phyloP scores from a whole-genome alignment of 805 yeast genomes.

The Priceomyces melissophilus region DNA sequence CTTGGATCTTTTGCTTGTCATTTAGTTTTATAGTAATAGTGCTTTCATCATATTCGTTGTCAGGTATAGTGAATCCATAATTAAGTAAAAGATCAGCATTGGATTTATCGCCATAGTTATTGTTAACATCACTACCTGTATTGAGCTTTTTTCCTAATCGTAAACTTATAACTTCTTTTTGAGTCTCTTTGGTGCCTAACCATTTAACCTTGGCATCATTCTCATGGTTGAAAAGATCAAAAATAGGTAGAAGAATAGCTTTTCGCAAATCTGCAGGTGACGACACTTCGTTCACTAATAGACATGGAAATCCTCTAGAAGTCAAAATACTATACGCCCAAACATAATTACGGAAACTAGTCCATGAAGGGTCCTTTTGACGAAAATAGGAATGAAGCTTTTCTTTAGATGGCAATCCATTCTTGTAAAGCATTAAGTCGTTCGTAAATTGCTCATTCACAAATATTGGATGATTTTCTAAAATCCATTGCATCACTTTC shows the following conservation, averaged over 20 bases:
- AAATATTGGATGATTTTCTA: neutral
- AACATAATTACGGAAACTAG: constrained; percentile 6
- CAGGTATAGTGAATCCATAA: constrained; percentile 7
- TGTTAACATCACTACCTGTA: constrained; percentile 4
- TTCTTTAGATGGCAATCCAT: neutral
- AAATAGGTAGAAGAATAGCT: constrained; percentile 5
- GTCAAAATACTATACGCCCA: constrained; percentile 8
- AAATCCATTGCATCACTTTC: neutral
- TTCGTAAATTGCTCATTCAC: neutral
- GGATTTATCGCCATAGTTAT: constrained; percentile 8
- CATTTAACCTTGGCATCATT: constrained; percentile 4
- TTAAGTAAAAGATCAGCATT: constrained; percentile 6
- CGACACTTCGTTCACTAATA: neutral
- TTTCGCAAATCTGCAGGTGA: constrained; percentile 1
- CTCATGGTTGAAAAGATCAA: constrained; percentile 8
- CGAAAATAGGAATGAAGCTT: constrained; percentile 1
- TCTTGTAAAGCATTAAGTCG: constrained; percentile 1
- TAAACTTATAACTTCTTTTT: neutral
- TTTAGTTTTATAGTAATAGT: constrained; percentile 5
- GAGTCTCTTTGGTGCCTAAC: neutral
- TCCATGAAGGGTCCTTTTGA: constrained; percentile 2
- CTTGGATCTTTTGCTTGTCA: constrained; percentile 1
- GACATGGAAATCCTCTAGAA: constrained; percentile 9
- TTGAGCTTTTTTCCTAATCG: neutral
- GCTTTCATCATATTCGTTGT: constrained; percentile 5